Conservation (phyloP, 192 early-diverging fungal genomes). For the Lobosporangium transversale region DNA sequence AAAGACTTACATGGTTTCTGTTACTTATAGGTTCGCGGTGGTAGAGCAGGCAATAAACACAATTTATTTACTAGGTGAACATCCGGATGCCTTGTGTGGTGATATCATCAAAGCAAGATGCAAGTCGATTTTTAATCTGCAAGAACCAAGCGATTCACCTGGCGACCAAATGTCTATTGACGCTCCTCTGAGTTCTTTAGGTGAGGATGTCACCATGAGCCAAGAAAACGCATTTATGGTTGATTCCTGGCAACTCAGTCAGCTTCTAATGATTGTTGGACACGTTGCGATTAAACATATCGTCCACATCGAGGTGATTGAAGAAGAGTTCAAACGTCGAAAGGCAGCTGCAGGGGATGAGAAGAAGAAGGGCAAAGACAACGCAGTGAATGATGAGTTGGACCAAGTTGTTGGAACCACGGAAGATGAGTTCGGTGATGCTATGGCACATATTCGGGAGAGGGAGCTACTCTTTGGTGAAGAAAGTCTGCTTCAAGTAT, state of each 20-base stretch:
- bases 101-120: slow-evolving; percentile 80
- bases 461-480: slow-evolving; percentile 88
- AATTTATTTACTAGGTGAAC: slow-evolving; percentile 89
- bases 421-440: slow-evolving; percentile 97
- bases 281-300: slow-evolving; percentile 98
- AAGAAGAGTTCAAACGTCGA: slow-evolving; percentile 91
- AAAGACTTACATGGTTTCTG: no score
- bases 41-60: slow-evolving; percentile 96
- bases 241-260: slow-evolving; percentile 81
- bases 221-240: slow-evolving; percentile 30
- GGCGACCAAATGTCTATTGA: slow-evolving; percentile 32
- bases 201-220: slow-evolving; percentile 33
- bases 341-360: slow-evolving; percentile 59
- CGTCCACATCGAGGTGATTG: slow-evolving; percentile 93
- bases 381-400: slow-evolving; percentile 81
- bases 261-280: slow-evolving; percentile 91
- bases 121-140: slow-evolving; percentile 67
- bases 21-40: slow-evolving; percentile 89
- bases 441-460: slow-evolving; percentile 87
- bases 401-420: slow-evolving; percentile 92
- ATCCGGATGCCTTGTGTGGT: slow-evolving; percentile 85
- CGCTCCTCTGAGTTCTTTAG: background rate
- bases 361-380: slow-evolving; percentile 52
- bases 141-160: slow-evolving; percentile 51
- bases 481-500: slow-evolving; percentile 78